Conservation (phyloP, 78 protist species). For the Dictyostelium firmibasis region DNA sequence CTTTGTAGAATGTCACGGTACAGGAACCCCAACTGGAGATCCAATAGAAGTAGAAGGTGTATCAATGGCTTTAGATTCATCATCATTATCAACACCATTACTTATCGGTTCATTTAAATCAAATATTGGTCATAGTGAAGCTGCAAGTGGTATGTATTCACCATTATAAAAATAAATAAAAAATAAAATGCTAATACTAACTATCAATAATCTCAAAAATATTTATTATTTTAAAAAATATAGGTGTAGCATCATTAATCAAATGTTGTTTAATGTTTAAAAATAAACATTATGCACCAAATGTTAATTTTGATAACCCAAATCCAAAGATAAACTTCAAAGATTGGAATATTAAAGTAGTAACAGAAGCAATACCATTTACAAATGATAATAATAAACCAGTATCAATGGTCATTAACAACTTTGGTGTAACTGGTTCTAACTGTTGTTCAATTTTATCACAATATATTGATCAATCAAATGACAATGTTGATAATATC, state of each 20-base stretch:
- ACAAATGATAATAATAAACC: background rate
- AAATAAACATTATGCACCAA: conserved; percentile 27
- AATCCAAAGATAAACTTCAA: conserved; percentile 65
- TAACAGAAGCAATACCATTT: conserved; percentile 34
- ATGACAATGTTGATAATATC: too few relatives aligned
- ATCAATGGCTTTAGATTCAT: background rate
- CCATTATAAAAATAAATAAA: background rate
- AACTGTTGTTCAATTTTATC: conserved; percentile 70
- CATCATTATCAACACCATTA: background rate
- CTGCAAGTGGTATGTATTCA: background rate
- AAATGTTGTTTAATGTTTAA: conserved; percentile 70
- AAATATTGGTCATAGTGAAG: conserved; percentile 23
- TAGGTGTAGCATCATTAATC: conserved; percentile 71
- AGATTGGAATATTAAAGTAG: conserved; percentile 59
- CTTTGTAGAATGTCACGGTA: conserved; percentile 36
- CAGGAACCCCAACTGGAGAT: conserved; percentile 35
- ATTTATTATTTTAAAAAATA: background rate
- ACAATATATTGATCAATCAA: background rate
- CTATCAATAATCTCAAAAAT: too few relatives aligned
- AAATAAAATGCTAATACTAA: too few relatives aligned
- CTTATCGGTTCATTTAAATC: conserved; percentile 24
- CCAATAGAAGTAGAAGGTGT: conserved; percentile 5
- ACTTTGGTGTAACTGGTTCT: conserved; percentile 90
- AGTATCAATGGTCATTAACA: conserved; percentile 57
- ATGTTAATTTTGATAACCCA: conserved; percentile 28